phyloP scores from a whole-genome alignment of 495 filamentous ascomycete species.

The Chaetomium fimeti region DNA sequence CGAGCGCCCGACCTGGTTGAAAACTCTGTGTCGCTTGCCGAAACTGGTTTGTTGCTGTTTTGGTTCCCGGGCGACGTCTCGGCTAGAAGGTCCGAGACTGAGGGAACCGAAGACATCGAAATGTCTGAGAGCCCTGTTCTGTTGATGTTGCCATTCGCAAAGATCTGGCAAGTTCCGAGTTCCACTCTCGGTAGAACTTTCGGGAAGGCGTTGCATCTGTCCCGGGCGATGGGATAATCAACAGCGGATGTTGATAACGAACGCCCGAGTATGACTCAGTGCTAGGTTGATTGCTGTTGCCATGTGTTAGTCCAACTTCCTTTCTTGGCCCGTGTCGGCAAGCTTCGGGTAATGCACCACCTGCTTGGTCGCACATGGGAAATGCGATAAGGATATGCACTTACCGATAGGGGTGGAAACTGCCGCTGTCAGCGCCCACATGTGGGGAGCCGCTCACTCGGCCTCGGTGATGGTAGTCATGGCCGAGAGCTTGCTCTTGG shows the following conservation, averaged over 20 bases:
- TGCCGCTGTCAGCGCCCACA: not conserved
- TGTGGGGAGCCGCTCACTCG: constrained; percentile 25
- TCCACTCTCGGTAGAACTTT: constrained; percentile 11
- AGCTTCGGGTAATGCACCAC: constrained; percentile 21
- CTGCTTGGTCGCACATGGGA: not conserved
- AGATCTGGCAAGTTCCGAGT: not conserved
- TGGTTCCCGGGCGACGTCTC: not conserved
- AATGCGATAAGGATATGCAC: constrained; percentile 2
- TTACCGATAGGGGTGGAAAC: constrained; percentile 10
- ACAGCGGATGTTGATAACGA: not conserved
- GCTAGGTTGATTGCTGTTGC: not conserved
- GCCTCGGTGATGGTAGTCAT: constrained; percentile 52
- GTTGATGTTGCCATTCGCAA: not conserved
- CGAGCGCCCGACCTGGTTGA: not conserved
- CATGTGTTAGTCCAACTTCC: constrained; percentile 12
- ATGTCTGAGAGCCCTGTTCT: not conserved
- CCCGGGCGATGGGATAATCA: constrained; percentile 1
- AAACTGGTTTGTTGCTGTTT: not conserved
- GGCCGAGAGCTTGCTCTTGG: constrained; percentile 46
- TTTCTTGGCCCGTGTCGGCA: constrained; percentile 13
- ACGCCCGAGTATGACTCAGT: constrained; percentile 8
- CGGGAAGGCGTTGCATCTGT: constrained; percentile 9
- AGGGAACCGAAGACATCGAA: not conserved
- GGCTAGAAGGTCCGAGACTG: constrained; percentile 5
- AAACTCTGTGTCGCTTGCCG: not conserved